Evolutionary conservation across 2,329 filamentous ascomycete genomes (phyloP), one percentile per base, ranked within the genome.

Genomic region (Botrytis cinerea): DNA sequence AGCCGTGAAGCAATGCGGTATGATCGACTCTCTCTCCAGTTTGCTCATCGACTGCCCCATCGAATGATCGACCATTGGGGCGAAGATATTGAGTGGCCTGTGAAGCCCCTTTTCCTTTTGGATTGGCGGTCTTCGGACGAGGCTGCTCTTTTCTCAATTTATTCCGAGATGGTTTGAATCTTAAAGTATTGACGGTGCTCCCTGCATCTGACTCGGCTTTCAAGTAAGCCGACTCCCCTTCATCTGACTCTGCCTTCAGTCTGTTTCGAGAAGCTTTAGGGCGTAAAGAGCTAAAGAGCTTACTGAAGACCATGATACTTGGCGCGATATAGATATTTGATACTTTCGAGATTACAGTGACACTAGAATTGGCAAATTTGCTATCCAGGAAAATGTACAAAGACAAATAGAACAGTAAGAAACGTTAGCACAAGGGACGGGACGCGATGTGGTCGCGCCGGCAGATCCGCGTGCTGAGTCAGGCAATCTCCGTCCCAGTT

Each of bases 21-120:
- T 81, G 75, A 74, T 81, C 80, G 48, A 75, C 70, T 25, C 77
- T 77, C 71, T 81, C 80, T 32, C 80, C 80, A 20, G 78, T 80
- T 66, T 81, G 79, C 38, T 76, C 77, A 70, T 81, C 75, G n/a
- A 71, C 51, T 32, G 64, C 67, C 46, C 59, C 35, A 32, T 61
- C 68, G 28, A 73, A 64, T 10, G 66, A 70, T 38, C 61, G 54
- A 22, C 69, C 40, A 62, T 60, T 69, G n/a, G 45, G 43, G 32
- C 59, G 69, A 22, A 51, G n/a, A 35, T 40, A 25, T 51, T 48
- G 63, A 61, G 63, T 9, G n/a, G n/a, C 45, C 16, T n/a, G 54
- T n/a, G 67, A 43, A 22, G 10, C 32, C 38, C 60, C 67, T 38
- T 66, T 54, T 43, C 71, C 64, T 38, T 38, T 38, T 9, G 51